These are phyloP conservation scores for Zymoseptoria brevis DNA, from an alignment of 2,329 filamentous ascomycete species.

Conservation along the genomic window DNA sequence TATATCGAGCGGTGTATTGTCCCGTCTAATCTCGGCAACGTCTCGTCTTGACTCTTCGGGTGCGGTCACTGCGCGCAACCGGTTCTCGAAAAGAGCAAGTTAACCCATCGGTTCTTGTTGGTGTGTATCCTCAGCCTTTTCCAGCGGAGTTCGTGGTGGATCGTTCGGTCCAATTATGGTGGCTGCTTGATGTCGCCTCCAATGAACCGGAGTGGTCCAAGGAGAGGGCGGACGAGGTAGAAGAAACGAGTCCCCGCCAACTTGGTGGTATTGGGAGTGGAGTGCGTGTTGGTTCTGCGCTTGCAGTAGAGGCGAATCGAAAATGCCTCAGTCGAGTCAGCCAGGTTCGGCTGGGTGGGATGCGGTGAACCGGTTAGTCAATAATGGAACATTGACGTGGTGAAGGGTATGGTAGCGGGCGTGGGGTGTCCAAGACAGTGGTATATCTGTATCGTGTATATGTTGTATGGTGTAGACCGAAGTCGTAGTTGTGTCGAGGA, in stretches of 20 bases:
- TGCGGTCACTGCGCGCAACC: neutral
- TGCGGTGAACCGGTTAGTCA: constrained; percentile 14
- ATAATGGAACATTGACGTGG: constrained; percentile 10
- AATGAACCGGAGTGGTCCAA: constrained; percentile 92
- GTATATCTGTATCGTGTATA: neutral
- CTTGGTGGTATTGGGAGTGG: constrained; percentile 60
- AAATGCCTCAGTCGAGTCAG: constrained; percentile 16
- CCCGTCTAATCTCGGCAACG: neutral
- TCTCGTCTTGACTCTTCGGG: neutral
- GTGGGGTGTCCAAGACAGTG: constrained; percentile 3
- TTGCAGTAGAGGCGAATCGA: constrained; percentile 4
- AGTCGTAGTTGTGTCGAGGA: constrained; percentile 9
- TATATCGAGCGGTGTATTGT: neutral
- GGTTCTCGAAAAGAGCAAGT: constrained; percentile 6
- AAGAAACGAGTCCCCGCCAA: constrained; percentile 80
- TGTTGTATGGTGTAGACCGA: constrained; percentile 5
- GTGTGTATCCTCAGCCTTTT: constrained; percentile 2
- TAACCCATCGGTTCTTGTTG: constrained; percentile 24
- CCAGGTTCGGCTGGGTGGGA: constrained; percentile 10
- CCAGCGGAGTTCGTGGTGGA: constrained; percentile 5
- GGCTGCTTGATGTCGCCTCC: constrained; percentile 89
- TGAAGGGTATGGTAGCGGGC: neutral
- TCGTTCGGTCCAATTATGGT: constrained; percentile 66
- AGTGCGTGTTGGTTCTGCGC: constrained; percentile 28
- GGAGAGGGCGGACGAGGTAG: constrained; percentile 77